These are phyloP conservation scores for Cytospora schulzeri DNA, from an alignment of 2,329 filamentous ascomycete genomes.

Conservation along the genomic window DNA sequence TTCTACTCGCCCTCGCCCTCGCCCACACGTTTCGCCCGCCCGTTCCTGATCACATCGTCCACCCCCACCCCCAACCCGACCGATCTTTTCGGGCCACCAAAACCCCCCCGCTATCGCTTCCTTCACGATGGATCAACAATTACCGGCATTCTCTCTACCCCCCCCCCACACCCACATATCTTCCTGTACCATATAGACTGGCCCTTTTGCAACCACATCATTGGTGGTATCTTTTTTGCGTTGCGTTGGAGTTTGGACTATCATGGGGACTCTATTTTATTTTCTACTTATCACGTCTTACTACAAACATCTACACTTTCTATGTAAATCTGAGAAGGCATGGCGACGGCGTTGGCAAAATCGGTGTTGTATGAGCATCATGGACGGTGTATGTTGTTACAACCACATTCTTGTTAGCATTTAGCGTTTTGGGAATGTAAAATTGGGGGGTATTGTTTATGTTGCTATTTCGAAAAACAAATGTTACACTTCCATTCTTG, in stretches of 20 bases:
- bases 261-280: background rate
- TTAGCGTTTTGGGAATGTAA: background rate
- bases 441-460: background rate
- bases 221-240: background rate
- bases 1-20: background rate
- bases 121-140: background rate
- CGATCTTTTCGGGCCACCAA: too few species aligned
- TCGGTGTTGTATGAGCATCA: background rate
- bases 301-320: background rate
- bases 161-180: background rate
- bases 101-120: background rate
- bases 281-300: background rate
- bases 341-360: conserved; percentile 11
- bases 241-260: background rate
- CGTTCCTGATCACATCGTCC: background rate
- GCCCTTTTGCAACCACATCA: background rate
- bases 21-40: background rate
- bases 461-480: too few species aligned
- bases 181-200: background rate
- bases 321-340: conserved; percentile 9
- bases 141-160: background rate
- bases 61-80: background rate
- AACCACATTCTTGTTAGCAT: background rate
- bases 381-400: background rate
- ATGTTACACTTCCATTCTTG: background rate